A percentile compares a stretch with the other conserved stretches of the same genome.
Evolutionary conservation across 148 eudicot species (phyloP).

Genomic region (Pouteria glomerata): DNA sequence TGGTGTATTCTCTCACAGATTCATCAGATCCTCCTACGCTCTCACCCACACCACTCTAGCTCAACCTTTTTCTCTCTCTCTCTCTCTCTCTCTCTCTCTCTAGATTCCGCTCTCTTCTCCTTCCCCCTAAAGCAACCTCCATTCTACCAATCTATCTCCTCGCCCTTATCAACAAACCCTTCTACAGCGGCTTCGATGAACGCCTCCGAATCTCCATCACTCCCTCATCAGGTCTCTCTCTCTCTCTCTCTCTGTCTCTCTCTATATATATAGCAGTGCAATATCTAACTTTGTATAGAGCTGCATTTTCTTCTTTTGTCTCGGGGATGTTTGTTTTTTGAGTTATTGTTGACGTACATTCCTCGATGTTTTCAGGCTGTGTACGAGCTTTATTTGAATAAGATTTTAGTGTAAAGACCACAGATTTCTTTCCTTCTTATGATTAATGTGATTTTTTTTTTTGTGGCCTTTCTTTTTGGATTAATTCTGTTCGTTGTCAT

Average conservation of each 20-base stretch:
- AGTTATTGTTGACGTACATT: too few species aligned
- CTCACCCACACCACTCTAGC: not conserved
- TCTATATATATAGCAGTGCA: too few species aligned
- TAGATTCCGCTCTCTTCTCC: not conserved
- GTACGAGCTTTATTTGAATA: not conserved
- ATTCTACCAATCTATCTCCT: not conserved
- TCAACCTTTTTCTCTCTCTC: not conserved
- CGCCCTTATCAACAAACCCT: not conserved
- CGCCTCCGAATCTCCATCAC: not conserved
- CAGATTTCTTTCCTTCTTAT: too few species aligned
- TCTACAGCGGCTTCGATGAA: not conserved
- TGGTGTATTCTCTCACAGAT: conserved; percentile 9
- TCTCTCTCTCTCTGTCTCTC: not conserved
- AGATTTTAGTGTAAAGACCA: not conserved
- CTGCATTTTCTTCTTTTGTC: not conserved
- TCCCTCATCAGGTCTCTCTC: conserved; percentile 5
- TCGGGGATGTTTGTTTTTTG: not conserved
- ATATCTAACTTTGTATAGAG: not conserved
- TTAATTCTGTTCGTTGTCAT: not conserved
- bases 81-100: not conserved
- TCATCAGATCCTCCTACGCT: conserved; percentile 1
- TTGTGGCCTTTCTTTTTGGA: too few species aligned
- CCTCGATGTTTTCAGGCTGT: too few species aligned
- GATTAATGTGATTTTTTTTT: too few species aligned
- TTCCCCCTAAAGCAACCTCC: not conserved